Evolutionary conservation across 768 basidiomycete species (phyloP).

Genomic region (Amanita inopinata): DNA sequence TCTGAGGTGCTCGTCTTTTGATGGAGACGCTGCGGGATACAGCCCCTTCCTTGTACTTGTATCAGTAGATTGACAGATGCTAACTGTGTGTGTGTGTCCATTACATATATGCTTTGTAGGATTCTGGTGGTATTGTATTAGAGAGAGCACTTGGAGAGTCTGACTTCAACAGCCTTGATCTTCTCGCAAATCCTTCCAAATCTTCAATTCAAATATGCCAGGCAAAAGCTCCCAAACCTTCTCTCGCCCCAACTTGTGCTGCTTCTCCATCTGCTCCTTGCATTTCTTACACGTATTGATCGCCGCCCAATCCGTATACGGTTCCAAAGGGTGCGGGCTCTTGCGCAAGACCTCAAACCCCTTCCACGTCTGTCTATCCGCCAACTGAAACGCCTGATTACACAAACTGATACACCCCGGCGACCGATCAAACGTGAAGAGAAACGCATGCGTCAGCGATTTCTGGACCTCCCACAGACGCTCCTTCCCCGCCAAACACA

Average conservation of each 20-base stretch:
- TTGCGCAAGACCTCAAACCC: constrained; percentile 24
- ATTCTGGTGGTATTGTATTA: no score
- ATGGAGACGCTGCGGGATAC: no score
- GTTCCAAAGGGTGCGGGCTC: constrained; percentile 29
- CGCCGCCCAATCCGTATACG: constrained; percentile 24
- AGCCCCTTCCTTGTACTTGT: no score
- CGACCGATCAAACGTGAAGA: constrained; percentile 26
- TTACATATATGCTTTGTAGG: no score
- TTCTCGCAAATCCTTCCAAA: constrained; percentile 28
- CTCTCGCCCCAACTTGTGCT: constrained; percentile 25
- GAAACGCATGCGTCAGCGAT: constrained; percentile 24
- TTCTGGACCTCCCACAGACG: constrained; percentile 30
- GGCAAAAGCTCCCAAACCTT: constrained; percentile 30
- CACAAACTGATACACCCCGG: constrained; percentile 21
- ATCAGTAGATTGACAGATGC: no score
- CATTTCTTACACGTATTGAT: constrained; percentile 26
- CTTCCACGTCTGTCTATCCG: constrained; percentile 19
- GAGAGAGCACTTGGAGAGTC: no score
- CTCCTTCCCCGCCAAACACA: constrained; percentile 31
- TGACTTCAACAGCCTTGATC: constrained; percentile 21
- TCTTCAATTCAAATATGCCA: constrained; percentile 25
- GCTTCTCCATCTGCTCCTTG: constrained; percentile 18
- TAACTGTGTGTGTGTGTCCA: no score
- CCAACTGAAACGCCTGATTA: constrained; percentile 16
- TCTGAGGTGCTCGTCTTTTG: no score